Percentiles rank a stretch among this genome's conserved stretches.
Evolutionary conservation across 1,284 basidiomycete genomes (phyloP).

Genomic region (Fomitiporia mediterranea): DNA sequence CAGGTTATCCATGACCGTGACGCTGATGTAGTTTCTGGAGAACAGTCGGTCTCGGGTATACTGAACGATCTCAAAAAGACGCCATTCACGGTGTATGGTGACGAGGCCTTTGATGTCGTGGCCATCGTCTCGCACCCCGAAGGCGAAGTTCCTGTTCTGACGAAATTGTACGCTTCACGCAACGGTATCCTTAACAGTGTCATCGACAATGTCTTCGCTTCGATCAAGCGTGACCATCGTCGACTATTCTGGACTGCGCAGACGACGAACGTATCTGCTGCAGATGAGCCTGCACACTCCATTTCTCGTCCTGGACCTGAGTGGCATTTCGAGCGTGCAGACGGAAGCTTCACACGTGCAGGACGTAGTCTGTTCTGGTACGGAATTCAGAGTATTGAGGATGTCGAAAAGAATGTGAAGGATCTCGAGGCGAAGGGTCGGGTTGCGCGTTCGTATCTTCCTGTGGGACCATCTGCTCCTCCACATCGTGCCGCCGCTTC

Average conservation of each 20-base stretch:
- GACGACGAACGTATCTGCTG: slow-evolving; percentile 61
- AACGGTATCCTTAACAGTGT: slow-evolving; percentile 92
- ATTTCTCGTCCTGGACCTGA: slow-evolving; percentile 40
- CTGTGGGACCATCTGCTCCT: slow-evolving; percentile 80
- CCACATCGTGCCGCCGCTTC: slow-evolving; percentile 47
- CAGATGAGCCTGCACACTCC: slow-evolving; percentile 1
- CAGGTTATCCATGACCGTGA: slow-evolving; percentile 94
- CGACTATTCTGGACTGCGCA: slow-evolving; percentile 96
- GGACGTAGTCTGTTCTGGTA: slow-evolving; percentile 97
- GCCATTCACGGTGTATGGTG: slow-evolving; percentile 94
- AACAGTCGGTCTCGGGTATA: slow-evolving; percentile 86
- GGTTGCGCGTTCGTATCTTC: slow-evolving; percentile 85
- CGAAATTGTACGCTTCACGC: slow-evolving; percentile 86
- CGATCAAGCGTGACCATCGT: slow-evolving; percentile 93
- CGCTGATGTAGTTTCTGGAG: slow-evolving; percentile 82
- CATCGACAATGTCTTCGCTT: slow-evolving; percentile 95
- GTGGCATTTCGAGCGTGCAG: slow-evolving; percentile 99
- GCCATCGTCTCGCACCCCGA: slow-evolving; percentile 92
- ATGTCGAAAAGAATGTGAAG: slow-evolving; percentile 85
- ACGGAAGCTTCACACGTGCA: slow-evolving; percentile 94
- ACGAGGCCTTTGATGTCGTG: slow-evolving; percentile 94
- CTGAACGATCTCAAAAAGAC: slow-evolving; percentile 76
- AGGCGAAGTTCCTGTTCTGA: slow-evolving; percentile 88
- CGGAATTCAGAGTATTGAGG: slow-evolving; percentile 86
- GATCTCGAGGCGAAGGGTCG: slow-evolving; percentile 83